Evolutionary conservation across 2,329 filamentous ascomycete species (phyloP).

Genomic region (Apiospora hydei): DNA sequence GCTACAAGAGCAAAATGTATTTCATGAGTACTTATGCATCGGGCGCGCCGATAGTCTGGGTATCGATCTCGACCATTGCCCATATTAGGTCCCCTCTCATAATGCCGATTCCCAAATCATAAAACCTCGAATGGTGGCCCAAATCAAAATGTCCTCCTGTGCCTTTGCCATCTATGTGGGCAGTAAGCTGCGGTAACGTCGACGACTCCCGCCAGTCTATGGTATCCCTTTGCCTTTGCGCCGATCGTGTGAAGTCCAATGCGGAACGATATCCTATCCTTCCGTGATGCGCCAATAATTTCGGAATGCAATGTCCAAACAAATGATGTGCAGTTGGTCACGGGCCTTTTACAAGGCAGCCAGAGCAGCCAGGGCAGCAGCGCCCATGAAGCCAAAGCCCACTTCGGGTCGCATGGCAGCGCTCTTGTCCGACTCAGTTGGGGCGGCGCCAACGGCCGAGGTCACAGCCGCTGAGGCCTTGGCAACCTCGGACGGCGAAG

Average conservation of each 20-base stretch:
- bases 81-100: background rate
- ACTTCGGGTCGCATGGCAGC: slow-evolving; percentile 38
- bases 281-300: background rate
- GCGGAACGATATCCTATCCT: background rate
- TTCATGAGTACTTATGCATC: background rate
- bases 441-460: slow-evolving; percentile 32
- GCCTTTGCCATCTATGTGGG: background rate
- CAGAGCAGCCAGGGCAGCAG: slow-evolving; percentile 35
- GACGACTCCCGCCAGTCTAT: slow-evolving; percentile 4
- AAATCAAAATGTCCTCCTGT: background rate
- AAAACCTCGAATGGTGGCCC: background rate
- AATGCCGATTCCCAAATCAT: background rate
- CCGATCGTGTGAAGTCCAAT: slow-evolving; percentile 11
- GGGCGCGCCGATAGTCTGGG: background rate
- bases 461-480: slow-evolving; percentile 40
- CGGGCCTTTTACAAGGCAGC: slow-evolving; percentile 35
- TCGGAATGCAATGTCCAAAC: background rate
- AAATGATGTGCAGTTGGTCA: background rate
- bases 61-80: background rate
- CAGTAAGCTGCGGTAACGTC: background rate
- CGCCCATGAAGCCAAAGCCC: slow-evolving; percentile 39
- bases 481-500: slow-evolving; percentile 37
- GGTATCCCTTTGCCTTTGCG: slow-evolving; percentile 13
- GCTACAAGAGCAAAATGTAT: background rate
- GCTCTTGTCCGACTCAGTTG: slow-evolving; percentile 29